Evolutionary conservation across 768 basidiomycete genomes (phyloP).

Genomic region (Chalciporus pseudorubinellus): DNA sequence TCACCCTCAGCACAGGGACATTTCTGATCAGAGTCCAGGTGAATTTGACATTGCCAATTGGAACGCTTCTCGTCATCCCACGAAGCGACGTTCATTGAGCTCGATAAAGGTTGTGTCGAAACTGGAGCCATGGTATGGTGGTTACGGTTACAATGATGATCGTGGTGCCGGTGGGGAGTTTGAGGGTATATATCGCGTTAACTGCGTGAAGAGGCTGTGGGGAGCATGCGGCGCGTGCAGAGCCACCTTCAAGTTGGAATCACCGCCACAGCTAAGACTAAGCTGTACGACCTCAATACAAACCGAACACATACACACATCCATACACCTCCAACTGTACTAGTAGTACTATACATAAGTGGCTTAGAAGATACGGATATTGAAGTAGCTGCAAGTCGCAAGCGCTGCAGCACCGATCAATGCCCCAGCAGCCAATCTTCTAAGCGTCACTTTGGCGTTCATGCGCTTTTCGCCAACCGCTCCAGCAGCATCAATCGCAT

Average conservation of each 20-base stretch:
- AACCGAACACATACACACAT: too few species aligned
- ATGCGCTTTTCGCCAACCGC: slow-evolving; percentile 23
- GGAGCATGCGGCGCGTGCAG: too few species aligned
- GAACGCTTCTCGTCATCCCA: slow-evolving; percentile 13
- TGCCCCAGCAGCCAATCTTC: slow-evolving; percentile 1
- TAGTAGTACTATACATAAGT: neutral
- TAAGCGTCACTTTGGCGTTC: neutral
- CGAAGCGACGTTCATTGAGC: slow-evolving; percentile 18
- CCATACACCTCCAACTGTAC: neutral
- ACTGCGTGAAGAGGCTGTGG: neutral
- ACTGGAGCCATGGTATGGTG: slow-evolving; percentile 24
- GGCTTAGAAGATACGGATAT: slow-evolving; percentile 2
- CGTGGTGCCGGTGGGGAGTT: slow-evolving; percentile 8
- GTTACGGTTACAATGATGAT: slow-evolving; percentile 9
- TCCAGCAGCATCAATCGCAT: slow-evolving; percentile 58
- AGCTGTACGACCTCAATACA: too few species aligned
- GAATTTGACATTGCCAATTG: slow-evolving; percentile 26
- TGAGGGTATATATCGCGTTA: neutral
- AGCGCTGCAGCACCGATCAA: slow-evolving; percentile 9
- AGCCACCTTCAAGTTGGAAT: too few species aligned
- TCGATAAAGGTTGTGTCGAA: slow-evolving; percentile 27
- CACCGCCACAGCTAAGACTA: too few species aligned
- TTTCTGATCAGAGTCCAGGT: slow-evolving; percentile 15
- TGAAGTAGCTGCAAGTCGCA: slow-evolving; percentile 11
- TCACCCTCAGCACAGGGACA: slow-evolving; percentile 25